A percentile compares a stretch with the other conserved stretches of the same genome.
These are phyloP conservation scores for Talaromyces sp. DNA, from an alignment of 2,329 filamentous ascomycete species.

Conservation along the genomic window DNA sequence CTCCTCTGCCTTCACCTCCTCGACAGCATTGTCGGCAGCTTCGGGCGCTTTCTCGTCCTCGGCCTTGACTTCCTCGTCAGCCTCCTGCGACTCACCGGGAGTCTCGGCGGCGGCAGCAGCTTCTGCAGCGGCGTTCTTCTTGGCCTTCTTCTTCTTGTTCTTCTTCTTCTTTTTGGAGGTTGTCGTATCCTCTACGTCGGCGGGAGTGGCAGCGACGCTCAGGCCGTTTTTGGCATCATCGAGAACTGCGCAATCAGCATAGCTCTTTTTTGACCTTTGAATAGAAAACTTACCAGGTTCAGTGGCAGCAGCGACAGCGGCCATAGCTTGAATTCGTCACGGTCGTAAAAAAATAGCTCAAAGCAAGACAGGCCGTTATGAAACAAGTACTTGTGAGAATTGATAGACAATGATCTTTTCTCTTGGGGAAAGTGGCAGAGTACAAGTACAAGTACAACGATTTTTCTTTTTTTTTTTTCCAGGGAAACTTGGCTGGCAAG, in stretches of 20 bases:
- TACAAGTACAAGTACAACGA: neutral
- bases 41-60: neutral
- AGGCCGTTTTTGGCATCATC: slow-evolving; percentile 9
- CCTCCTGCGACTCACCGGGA: neutral
- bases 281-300: slow-evolving; percentile 3
- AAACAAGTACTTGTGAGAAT: neutral
- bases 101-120: neutral
- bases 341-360: slow-evolving; percentile 2
- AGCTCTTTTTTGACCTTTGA: neutral
- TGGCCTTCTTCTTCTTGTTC: slow-evolving; percentile 13
- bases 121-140: slow-evolving; percentile 7
- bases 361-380: neutral
- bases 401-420: neutral
- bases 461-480: neutral
- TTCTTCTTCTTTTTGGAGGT: slow-evolving; percentile 8
- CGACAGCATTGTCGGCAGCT: slow-evolving; percentile 2
- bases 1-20: neutral
- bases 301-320: neutral
- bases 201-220: slow-evolving; percentile 5
- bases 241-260: neutral
- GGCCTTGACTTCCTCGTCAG: neutral
- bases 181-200: slow-evolving; percentile 5
- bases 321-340: slow-evolving; percentile 10
- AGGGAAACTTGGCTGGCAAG: neutral
- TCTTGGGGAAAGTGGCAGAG: neutral